Evolutionary conservation across 208 protist species (phyloP), one percentile per base, ranked within the genome.

Genomic region (Crithidia bombi): DNA sequence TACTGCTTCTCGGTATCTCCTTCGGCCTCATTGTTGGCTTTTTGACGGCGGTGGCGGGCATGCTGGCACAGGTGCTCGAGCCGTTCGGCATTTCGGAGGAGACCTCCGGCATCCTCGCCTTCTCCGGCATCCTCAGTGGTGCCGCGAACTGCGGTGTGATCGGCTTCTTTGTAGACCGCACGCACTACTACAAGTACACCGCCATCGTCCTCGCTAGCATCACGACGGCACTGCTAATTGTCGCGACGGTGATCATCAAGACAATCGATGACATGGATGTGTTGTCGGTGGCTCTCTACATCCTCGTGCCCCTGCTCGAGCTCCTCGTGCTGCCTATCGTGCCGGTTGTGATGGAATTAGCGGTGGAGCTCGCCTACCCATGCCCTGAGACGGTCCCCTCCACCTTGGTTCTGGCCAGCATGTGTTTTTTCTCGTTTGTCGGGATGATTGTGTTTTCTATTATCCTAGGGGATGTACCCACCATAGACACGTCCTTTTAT

Each of bases 361-460:
- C 78, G 10, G 84, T 86, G 23, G 84, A 89, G 67, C n/a, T 89
- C 25, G 68, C 81, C 5, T 86, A 85, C 75, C 84, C 84, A 6
- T 65, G 56, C 28, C 73, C 78, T 3, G 81, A 84, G 65, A 71
- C 71, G 9, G 70, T 86, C 3, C 44, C 81, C 4, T 66, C 76
- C n/a, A 83, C 76, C 11, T 23, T 85, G 1, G 56, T 83, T 12
- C 33, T 86, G 6, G 52, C 56, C 9, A 58, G 67, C 15, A 77
- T 86, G 72, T 82, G 64, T 55, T 73, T 82, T 33, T 73, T 75
- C 33, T 80, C 78, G 0, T 83, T 83, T 17, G 41, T 76, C 28
- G 69, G 73, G 23, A 82, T 80, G 63, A 61, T 82, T 12, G 69
- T 82, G n/a, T 86, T 82, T 55, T 81, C 76, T 33, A 26, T 86